Evolutionary conservation across 805 yeast species (phyloP), one percentile per base, ranked within the genome.

Genomic region (Pichia rugopelliculosa): DNA sequence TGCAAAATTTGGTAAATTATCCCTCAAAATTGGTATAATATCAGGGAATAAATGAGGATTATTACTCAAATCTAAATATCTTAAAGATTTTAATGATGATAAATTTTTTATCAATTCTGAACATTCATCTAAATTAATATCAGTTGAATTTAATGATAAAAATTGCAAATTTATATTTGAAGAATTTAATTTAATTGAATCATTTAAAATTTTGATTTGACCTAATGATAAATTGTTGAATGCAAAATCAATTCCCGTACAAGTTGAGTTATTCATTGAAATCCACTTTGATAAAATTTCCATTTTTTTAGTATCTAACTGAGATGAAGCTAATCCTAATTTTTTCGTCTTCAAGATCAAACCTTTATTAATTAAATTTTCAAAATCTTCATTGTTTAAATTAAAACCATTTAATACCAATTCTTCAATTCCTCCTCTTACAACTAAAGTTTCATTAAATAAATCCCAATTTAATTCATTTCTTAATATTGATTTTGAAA

Each of bases 371-470:
- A 77, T 66, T 40, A 77, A 63, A 9, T 63, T 59, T 33, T 61
- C 56, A 51, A 76, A 76, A 33, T 65, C 69, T 3, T 59, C 62
- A 50, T 72, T 74, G 3, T 69, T 57, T 39, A 77, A 57, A 52
- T 74, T 73, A 56, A 81, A 77, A 1, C 83, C 82, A 53, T 77
- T 76, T 44, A 77, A 70, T 15, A 77, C 82, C 48, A 77, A 65
- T 53, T 77, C 83, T 57, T 76, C 81, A 30, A 77, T 69, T 0
- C 83, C 82, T 6, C 78, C 77, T 48, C 80, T 61, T 15, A 56
- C 15, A 1, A 63, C 58, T n/a, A 77, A 47, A 1, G 76, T 54
- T 24, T 69, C 62, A 26, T 71, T 70, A 52, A 77, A 72, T 40
- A 76, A 52, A 40, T 70, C 66, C 83, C 83, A 77, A 56, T 77